Base-by-base conservation (phyloP, 164 flowering plant species). In the Vitis labrusca region DNA sequence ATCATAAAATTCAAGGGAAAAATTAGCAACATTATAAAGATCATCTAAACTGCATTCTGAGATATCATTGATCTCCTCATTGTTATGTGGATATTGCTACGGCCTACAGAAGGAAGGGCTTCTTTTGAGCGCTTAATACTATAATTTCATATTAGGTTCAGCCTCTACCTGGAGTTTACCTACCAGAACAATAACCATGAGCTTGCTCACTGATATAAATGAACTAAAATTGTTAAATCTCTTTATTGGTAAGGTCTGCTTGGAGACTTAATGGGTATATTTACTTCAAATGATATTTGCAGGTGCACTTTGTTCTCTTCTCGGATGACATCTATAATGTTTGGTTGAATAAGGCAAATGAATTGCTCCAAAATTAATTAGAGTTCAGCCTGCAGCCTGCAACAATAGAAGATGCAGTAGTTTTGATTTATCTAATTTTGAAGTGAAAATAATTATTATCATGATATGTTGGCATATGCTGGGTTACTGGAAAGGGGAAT, bases 251-350 rank as follows among this genome's bases (percentile, higher is more conserved):
- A 53, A 53, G 52, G 11, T 15, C 8, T 60, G 2, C 50, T n/a
- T 37, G 8, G 9, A 12, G 6, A 59, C 50, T 65, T 37, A 11
- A 19, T 8, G 23, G 51, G 14, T 23, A 44, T 53, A 23, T 23
- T 23, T 23, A 1, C 29, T 47, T 11, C 27, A 30, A 54, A 15
- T 65, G 15, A 65, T 70, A 2, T 59, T 77, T 77, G 66, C 92
- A 95, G 98, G 94, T 93, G 56, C 97, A 89, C 65, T 95, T 95
- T 82, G 97, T 95, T 69, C 78, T 90, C 54, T 91, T 93, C 74
- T 72, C 82, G 0, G 91, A 89, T 74, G 92, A 87, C 0, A 80
- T 87, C 30, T 87, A 85, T 70, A 50, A 81, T 65, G 91, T 72
- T 65, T 95, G 98, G 99, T 53, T 85, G 80, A 70, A 80, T 61